phyloP scores from a whole-genome alignment of 2,329 filamentous ascomycete genomes.

The Beauveria medogensis region DNA sequence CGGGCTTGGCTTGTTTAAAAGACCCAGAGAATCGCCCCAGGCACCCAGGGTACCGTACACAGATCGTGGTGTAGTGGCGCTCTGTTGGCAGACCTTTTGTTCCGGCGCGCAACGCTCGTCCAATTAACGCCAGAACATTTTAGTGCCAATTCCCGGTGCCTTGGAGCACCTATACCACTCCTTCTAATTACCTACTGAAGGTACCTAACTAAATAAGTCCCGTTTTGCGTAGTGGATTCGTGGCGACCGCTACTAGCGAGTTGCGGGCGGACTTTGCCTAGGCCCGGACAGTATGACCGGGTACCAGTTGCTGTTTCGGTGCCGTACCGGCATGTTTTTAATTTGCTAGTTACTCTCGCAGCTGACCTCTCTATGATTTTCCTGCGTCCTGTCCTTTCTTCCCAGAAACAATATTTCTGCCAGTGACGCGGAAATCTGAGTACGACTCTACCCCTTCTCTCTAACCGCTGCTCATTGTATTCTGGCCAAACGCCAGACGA shows the following conservation, averaged over 20 bases:
- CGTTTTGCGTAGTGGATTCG: constrained; percentile 1
- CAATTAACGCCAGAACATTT: neutral
- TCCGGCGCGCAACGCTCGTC: neutral
- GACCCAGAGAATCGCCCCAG: neutral
- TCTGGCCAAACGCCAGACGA: too few species aligned
- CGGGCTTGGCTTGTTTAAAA: neutral
- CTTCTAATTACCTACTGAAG: neutral
- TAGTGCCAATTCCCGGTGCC: neutral
- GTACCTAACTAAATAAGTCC: neutral
- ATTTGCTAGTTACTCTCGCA: neutral
- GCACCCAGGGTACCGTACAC: constrained; percentile 5
- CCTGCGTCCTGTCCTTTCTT: neutral
- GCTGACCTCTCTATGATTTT: neutral
- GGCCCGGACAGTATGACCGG: constrained; percentile 3
- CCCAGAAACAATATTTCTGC: neutral
- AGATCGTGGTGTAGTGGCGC: neutral
- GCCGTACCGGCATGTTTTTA: constrained; percentile 5
- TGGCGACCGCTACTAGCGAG: neutral
- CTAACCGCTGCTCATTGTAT: too few species aligned
- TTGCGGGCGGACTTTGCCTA: constrained; percentile 7
- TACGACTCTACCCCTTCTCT: neutral
- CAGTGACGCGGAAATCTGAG: neutral
- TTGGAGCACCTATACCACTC: neutral
- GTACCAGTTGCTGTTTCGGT: constrained; percentile 3
- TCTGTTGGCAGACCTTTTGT: neutral